Base-by-base conservation (phyloP, 2,329 filamentous ascomycete species). In the Colletotrichum somersetense region DNA sequence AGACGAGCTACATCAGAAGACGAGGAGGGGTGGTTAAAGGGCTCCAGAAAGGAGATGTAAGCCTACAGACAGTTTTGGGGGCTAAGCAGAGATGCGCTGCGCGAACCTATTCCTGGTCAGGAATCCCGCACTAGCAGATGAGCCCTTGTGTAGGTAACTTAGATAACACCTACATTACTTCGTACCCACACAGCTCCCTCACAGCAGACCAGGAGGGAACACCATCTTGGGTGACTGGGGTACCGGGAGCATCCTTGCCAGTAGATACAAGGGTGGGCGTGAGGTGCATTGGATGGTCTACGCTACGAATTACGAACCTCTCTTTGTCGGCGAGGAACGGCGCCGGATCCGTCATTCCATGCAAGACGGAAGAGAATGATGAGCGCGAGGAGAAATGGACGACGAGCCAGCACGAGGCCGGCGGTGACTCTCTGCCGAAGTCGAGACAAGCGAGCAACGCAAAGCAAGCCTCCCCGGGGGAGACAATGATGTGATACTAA, bases 101-200 rank as follows among this genome's bases (percentile, higher is more conserved):
- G 57, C 46, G 46, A 69, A 65, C 48, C 66, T 72, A 70, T 70
- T 72, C 66, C 70, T 72, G 63, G 70, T 53, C 23, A 65, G 52
- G 63, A 72, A 63, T 59, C 53, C 61, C 66, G 56, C 70, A 70
- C 70, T 70, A 72, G 70, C 35, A 61, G 55, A 65, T 62, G 63
- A 33, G 46, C 46, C 46, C 64, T 46, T 61, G 56, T 50, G 53
- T 40, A 69, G 40, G 42, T 44, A 20, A 18, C 8, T 20, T 44
- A 3, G 30, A 30, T 30, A 30, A 3, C 30, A 30, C 30, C 30
- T 30, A 30, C 30, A 30, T 4, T 30, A 5, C 3, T 3, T 30
- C 30, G 30, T 46, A 55, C 50, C 50, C 35, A 33, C 20, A 64
- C 48, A 48, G 66, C 55, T 52, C 56, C 33, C 55, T 66, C 48